Percentiles rank a stretch among this genome's conserved stretches.
phyloP scores from a whole-genome alignment of 352 stramenopile species.

The Saprolegnia parasitica region DNA sequence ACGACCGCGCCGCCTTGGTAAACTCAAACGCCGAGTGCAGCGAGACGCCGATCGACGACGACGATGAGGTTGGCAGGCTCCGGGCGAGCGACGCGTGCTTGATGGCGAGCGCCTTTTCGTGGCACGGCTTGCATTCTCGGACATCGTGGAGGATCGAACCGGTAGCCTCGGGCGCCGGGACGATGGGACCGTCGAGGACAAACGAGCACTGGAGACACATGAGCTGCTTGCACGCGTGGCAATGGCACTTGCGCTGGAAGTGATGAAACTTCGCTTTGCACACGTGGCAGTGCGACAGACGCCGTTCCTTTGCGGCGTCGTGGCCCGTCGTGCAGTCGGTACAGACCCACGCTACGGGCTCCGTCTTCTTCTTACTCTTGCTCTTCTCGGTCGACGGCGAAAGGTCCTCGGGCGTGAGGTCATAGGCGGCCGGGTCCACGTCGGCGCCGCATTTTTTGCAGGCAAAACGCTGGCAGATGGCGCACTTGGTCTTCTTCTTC shows the following conservation, averaged over 20 bases:
- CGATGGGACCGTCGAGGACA: background rate
- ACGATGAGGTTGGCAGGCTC: background rate
- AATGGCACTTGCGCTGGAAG: conserved; percentile 21
- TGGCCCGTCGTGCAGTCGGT: background rate
- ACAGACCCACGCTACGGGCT: conserved; percentile 13
- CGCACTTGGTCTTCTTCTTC: conserved; percentile 25
- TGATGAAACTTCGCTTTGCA: conserved; percentile 23
- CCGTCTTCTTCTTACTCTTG: background rate
- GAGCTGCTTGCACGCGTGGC: conserved; percentile 3
- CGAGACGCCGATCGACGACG: background rate
- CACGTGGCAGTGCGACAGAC: conserved; percentile 11
- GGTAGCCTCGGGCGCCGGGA: background rate
- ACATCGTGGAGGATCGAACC: background rate
- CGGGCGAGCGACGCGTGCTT: background rate
- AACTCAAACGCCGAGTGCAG: background rate
- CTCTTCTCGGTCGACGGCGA: background rate
- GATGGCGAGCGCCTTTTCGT: background rate
- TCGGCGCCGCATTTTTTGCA: conserved; percentile 16
- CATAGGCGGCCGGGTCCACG: conserved; percentile 6
- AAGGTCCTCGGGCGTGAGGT: background rate
- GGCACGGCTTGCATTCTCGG: conserved; percentile 11
- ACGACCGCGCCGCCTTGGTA: background rate
- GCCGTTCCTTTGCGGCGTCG: conserved; percentile 1
- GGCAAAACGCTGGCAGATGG: conserved; percentile 25
- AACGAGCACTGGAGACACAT: conserved; percentile 27